Evolutionary conservation across 2,329 filamentous ascomycete species (phyloP).

Genomic region (Diaporthe sp.): DNA sequence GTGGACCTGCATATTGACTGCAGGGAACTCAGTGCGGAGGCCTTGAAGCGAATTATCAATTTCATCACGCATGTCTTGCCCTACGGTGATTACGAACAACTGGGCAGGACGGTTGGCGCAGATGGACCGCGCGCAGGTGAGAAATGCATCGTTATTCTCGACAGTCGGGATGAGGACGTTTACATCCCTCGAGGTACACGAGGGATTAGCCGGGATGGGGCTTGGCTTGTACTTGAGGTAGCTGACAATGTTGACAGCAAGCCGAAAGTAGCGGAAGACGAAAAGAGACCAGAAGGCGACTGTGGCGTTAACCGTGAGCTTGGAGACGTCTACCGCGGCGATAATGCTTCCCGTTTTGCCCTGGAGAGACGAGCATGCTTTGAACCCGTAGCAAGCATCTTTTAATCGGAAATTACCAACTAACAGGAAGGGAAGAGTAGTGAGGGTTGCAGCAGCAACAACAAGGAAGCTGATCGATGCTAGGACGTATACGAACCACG

Average conservation of each 20-base stretch:
- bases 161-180: neutral
- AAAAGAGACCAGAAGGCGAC: conserved; percentile 6
- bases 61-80: neutral
- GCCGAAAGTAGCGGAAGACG: neutral
- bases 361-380: neutral
- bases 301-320: neutral
- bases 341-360: neutral
- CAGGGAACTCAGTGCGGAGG: neutral
- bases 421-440: neutral
- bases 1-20: neutral
- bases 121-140: neutral
- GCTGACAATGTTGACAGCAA: conserved; percentile 5
- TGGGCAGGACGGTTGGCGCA: neutral
- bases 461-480: neutral
- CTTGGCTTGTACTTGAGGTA: neutral
- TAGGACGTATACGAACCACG: neutral
- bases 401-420: neutral
- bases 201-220: neutral
- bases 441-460: neutral
- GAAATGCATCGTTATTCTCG: neutral
- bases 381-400: neutral
- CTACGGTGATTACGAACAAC: neutral
- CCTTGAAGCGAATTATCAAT: neutral
- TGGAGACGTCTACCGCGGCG: neutral
- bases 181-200: neutral